Base-by-base conservation (phyloP, 179 eudicot genomes). In the Beta lomatogona region DNA sequence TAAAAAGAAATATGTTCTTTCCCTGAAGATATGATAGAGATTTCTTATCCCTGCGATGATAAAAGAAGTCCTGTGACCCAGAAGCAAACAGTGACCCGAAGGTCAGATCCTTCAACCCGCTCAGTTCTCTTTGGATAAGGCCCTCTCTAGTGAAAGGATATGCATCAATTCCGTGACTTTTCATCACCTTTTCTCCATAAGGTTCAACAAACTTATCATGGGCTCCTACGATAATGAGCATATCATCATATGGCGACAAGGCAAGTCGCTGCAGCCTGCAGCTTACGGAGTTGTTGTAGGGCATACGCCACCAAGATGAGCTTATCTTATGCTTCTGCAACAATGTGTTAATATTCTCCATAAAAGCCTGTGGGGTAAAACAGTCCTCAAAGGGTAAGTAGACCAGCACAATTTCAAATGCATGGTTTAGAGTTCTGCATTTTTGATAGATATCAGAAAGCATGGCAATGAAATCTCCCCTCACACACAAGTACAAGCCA, bases 341-440 rank as follows among this genome's bases (percentile, higher is more conserved):
- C n/a, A 55, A 1, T 31, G 7, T 1, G 19, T 75, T 22, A 3
- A 75, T 19, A 4, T 25, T 19, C 15, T 1, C 66, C 21, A 36
- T 28, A 52, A 5, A 9, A 7, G 19, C 45, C 7, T 15, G 1
- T 16, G 48, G 66, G 2, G 57, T 25, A 75, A 46, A 15, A 21
- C 45, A 54, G 28, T 25, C 28, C 5, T 3, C 14, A 18, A 9
- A 25, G 52, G 78, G 66, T 12, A 55, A 14, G n/a, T 57, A 75
- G 0, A 75, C 78, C 52, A 75, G 25, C 53, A 75, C 78, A 75
- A 57, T 18, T 41, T 75, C 78, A 75, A 75, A 57, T 5, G 21
- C 12, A 3, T 36, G 52, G 12, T 31, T 3, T 15, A 10, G 9
- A 57, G 13, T 4, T 41, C 50, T 75, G 45, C 65, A 60, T n/a